Percentiles rank a stretch among this genome's conserved stretches.
phyloP scores from a whole-genome alignment of 1,284 basidiomycete species.

The Pascua sp. region DNA sequence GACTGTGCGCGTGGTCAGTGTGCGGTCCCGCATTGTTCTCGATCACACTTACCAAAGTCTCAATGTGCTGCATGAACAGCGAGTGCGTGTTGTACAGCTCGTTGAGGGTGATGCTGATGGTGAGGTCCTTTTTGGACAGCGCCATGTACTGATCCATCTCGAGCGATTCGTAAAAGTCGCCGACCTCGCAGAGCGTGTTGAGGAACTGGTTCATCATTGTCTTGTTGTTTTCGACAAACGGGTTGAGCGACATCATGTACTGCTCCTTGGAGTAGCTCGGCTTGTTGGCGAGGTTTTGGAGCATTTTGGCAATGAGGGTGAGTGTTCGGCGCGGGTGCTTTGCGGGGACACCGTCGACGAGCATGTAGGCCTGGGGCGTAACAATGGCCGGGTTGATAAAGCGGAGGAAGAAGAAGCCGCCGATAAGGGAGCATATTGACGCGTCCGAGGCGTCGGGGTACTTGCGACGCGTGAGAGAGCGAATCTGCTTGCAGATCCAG shows the following conservation, averaged over 20 bases:
- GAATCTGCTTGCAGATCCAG: constrained; percentile 99
- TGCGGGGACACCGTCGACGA: constrained; percentile 93
- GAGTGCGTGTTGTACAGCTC: constrained; percentile 98
- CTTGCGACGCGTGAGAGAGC: constrained; percentile 92
- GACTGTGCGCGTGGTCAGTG: constrained; percentile 57
- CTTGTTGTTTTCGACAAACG: constrained; percentile 98
- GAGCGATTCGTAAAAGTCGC: constrained; percentile 97
- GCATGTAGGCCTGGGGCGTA: constrained; percentile 98
- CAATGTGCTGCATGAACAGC: constrained; percentile 89
- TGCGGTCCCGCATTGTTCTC: not conserved
- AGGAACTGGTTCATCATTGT: constrained; percentile 94
- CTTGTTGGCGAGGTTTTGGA: constrained; percentile 98
- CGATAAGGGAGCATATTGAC: constrained; percentile 96
- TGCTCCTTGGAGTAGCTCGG: constrained; percentile 96
- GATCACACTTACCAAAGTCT: constrained; percentile 68
- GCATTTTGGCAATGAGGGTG: constrained; percentile 98
- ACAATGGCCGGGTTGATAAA: constrained; percentile 99
- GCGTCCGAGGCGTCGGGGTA: constrained; percentile 97
- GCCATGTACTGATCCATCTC: constrained; percentile 99
- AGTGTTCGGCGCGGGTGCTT: constrained; percentile 94
- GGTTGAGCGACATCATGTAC: constrained; percentile 97
- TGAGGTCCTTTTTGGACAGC: constrained; percentile 94
- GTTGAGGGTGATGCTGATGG: constrained; percentile 98
- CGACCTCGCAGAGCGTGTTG: constrained; percentile 94
- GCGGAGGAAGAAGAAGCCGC: constrained; percentile 98